These are phyloP conservation scores for Boletellus ananas DNA, from an alignment of 768 basidiomycete genomes.

Conservation along the genomic window DNA sequence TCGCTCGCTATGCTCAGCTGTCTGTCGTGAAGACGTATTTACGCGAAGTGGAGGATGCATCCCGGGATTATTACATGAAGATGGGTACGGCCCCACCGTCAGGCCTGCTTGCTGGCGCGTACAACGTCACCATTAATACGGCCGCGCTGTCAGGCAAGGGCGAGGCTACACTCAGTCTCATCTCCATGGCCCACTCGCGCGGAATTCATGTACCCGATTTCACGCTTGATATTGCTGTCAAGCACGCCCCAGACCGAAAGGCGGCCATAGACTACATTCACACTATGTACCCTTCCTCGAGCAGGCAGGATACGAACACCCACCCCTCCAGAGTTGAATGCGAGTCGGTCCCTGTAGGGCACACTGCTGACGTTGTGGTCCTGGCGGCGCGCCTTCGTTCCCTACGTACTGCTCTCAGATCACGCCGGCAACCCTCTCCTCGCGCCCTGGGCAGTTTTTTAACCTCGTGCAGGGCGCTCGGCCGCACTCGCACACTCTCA, in stretches of 20 bases:
- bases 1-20: conserved; percentile 43
- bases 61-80: conserved; percentile 8
- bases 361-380: conserved; percentile 2
- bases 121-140: conserved; percentile 39
- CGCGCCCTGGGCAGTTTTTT: conserved; percentile 16
- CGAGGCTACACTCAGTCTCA: conserved; percentile 42
- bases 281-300: conserved; percentile 13
- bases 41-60: conserved; percentile 19
- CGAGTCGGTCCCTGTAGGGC: not conserved
- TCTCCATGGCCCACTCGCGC: conserved; percentile 34
- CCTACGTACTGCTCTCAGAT: conserved; percentile 23
- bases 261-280: conserved; percentile 7
- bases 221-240: conserved; percentile 36
- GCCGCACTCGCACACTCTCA: conserved; percentile 15
- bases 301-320: not conserved
- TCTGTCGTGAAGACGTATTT: conserved; percentile 39
- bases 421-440: conserved; percentile 20
- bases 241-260: conserved; percentile 13
- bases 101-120: conserved; percentile 18
- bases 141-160: conserved; percentile 38
- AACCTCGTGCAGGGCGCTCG: conserved; percentile 20
- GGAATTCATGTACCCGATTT: conserved; percentile 31
- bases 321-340: not conserved
- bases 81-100: conserved; percentile 2
- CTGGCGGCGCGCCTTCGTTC: conserved; percentile 22